Base-by-base conservation (phyloP, 768 basidiomycete genomes). In the Naganishia randhawae region DNA sequence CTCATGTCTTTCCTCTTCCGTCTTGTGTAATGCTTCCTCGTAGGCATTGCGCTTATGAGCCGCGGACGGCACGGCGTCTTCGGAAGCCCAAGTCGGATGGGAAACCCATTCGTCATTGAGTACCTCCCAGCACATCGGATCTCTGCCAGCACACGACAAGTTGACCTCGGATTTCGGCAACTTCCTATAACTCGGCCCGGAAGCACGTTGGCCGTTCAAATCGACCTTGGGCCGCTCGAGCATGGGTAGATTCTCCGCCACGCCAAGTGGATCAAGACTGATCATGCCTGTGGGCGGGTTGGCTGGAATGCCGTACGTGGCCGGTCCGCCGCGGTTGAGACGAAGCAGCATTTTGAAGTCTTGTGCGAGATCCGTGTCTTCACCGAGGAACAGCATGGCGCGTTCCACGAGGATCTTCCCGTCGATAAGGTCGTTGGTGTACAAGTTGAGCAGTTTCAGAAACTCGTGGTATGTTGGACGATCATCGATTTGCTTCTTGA, bases 101-200 rank as follows among this genome's bases (percentile, higher is more conserved):
- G 95, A 96, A 13, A 98, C 92, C 95, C 96, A 98, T 72, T 89
- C 86, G 76, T 98, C 94, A 77, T 99, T 99, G 52, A 99, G 85
- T 32, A 99, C 93, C 32, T 92, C 92, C 77, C 93, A 90, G 77
- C 91, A 94, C 66, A 97, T 88, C 70, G 92, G 87, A 74, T 97
- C 94, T 32, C 96, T 88, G 13, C 90, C 94, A 3, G 96, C 96
- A 78, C 96, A 98, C 31, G 92, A 90, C 22, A 97, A 81, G 45
- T 86, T 84, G 71, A 89, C 86, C 82, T 98, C 95, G 76, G 87
- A 89, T 61, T 88, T 87, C 22, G 92, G 93, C 42, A 97, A 82
- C 77, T 85, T 86, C 72, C 95, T 85, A 81, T 99, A 99, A 79
- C 94, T 96, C 2, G 94, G 93, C 0, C 96, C 94, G 74, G 90